A percentile compares a stretch with the other conserved stretches of the same genome.
These are phyloP conservation scores for Erysimum cheiranthoides DNA, from an alignment of 345 rosid species.

Conservation along the genomic window DNA sequence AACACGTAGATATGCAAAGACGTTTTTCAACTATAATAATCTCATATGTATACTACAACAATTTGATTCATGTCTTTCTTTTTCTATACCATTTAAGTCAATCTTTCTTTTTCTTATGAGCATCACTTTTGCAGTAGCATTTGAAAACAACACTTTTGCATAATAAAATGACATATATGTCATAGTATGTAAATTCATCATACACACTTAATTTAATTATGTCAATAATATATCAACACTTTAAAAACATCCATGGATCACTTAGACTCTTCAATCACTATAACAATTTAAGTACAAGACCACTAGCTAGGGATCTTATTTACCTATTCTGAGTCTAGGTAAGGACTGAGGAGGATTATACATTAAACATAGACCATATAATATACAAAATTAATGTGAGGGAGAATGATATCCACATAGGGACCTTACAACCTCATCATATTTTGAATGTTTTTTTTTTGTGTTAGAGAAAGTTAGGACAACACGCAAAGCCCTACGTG, in stretches of 20 bases:
- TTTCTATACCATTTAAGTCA: too few species aligned
- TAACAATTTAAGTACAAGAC: neutral
- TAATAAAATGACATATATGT: neutral
- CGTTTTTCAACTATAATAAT: neutral
- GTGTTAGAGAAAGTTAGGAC: conserved; percentile 44
- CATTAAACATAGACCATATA: conserved; percentile 17
- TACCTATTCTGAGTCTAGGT: neutral
- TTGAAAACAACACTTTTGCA: neutral
- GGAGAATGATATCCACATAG: conserved; percentile 56
- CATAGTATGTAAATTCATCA: neutral
- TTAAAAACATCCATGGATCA: neutral
- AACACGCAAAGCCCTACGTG: conserved; percentile 75
- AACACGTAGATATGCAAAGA: neutral
- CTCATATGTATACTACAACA: neutral
- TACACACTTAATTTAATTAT: neutral
- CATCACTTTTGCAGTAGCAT: neutral
- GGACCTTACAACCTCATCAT: conserved; percentile 39
- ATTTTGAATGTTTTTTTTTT: conserved; percentile 7
- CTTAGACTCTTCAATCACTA: conserved; percentile 5
- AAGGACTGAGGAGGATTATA: conserved; percentile 7
- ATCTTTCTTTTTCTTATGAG: neutral
- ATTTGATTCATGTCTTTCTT: neutral
- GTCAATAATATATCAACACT: neutral
- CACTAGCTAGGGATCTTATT: neutral
- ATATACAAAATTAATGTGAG: conserved; percentile 10